Evolutionary conservation across 352 stramenopile species (phyloP), one percentile per base, ranked within the genome.

Genomic region (Globisporangium rhizosaccharum): DNA sequence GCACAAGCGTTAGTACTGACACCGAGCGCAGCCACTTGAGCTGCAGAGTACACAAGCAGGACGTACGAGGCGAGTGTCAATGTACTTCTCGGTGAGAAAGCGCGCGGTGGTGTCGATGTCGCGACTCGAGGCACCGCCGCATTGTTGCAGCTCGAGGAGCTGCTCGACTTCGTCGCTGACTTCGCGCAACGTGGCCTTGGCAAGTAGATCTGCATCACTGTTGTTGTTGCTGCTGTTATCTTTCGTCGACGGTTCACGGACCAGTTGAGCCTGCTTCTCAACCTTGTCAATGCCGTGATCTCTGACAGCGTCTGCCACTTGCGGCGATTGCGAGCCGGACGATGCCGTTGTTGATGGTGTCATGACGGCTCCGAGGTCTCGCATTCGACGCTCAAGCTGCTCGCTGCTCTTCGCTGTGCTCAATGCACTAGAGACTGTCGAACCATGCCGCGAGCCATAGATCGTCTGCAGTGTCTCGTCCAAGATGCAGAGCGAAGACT

Each of bases 401-500:
- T 61, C 53, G 33, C 12, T 51, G 48, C 48, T 65, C 25, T 42
- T 56, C 10, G 45, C 42, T 0, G 33, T 52, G 6, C 42, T 18
- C 12, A 59, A 14, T 12, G n/a, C 30, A 39, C 33, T 25, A 33
- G 12, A 3, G 9, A 28, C 10, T 37, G 23, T 4, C 28, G 52
- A 4, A 2, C 18, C 18, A 18, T 46, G 28, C 8, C 56, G 44
- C 15, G 65, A 44, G 11, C 55, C 58, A 59, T 88, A 77, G 58
- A 88, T 79, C 28, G 63, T 75, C 51, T 74, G 62, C 26, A 88
- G 70, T 2, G 73, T 80, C 39, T 85, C 73, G 53, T 85, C 71
- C 46, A 85, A 28, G 61, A 88, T 62, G 26, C 65, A 72, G 4
- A 88, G 54, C 11, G 62, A 54, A 8, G 71, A 71, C 47, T 74